These are phyloP conservation scores for Vaccinium corymbosum DNA, from an alignment of 148 eudicot species.

Conservation along the genomic window DNA sequence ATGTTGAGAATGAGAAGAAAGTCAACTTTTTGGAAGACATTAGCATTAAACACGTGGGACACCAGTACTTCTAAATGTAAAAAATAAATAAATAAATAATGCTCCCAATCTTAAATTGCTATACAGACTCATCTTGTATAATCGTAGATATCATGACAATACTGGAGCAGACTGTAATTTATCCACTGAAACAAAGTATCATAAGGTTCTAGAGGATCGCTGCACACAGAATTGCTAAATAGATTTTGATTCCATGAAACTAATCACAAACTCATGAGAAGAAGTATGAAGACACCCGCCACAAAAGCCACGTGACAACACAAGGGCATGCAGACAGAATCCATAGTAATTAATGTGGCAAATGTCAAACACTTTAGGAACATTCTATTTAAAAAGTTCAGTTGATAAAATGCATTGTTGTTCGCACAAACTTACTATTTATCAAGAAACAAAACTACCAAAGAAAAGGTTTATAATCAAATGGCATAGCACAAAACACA, in stretches of 20 bases:
- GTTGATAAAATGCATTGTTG: background rate
- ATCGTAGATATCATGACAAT: background rate
- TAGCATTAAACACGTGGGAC: background rate
- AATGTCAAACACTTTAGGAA: background rate
- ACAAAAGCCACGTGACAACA: background rate
- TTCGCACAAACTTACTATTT: background rate
- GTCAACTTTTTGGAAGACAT: background rate
- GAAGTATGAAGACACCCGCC: constrained; percentile 3
- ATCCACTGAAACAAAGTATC: background rate
- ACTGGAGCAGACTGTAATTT: background rate
- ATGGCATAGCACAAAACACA: background rate
- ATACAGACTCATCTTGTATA: background rate
- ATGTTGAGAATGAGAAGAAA: background rate
- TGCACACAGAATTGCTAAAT: background rate
- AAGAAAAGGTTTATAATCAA: background rate
- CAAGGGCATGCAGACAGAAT: background rate
- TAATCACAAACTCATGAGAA: constrained; percentile 1
- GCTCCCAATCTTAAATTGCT: background rate
- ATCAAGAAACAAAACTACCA: background rate
- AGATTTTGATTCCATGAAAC: background rate
- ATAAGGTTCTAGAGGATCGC: background rate
- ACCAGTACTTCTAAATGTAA: background rate
- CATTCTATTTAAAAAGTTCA: background rate
- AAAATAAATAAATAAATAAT: too few relatives aligned
- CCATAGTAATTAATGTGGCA: background rate